Evolutionary conservation across 1,284 basidiomycete genomes (phyloP), one percentile per base, ranked within the genome.

Genomic region (Apiotrichum sp.): DNA sequence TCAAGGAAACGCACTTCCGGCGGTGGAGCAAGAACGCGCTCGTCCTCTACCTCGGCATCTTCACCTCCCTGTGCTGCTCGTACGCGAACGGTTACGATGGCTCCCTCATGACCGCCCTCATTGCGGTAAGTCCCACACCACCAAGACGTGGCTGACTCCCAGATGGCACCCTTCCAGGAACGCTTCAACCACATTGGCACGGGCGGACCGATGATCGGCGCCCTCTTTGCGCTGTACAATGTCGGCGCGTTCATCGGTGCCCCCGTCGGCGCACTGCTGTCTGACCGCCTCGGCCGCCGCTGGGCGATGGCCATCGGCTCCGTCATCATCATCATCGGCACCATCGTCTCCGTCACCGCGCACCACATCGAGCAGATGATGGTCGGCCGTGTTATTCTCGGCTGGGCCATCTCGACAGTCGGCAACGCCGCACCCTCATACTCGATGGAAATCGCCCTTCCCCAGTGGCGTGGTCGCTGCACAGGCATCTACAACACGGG

Each of bases 391-490:
- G 63, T 78, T 32, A 50, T 79, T 5, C 67, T 79, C 29, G 78
- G 78, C 3, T 48, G 64, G 36, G 76, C 71, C 4, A 70, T 76
- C 32, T 68, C 72, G 1, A 64, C 74, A 47, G 80, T 56, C 67
- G 63, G 79, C 29, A 29, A 78, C 29, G 81, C 81, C 8, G 80
- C 81, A 8, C 81, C 81, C 4, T 70, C 76, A 6, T 80, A 79
- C 64, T 73, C 72, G 31, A 73, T 77, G 44, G 79, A 84, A 64
- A 81, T 84, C 72, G 78, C 81, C 13, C 82, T 82, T 42, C 82
- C 83, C 11, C 82, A 83, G 70, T 84, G 83, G 83, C 77, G 83
- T 62, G 83, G 83, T 51, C 77, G 81, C 32, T 73, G 83, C 65
- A 81, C 81, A 33, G 82, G 80, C 52, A 40, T 45, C 47, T 57